These are phyloP conservation scores for Crucihimalaya himalaica DNA, from an alignment of 345 rosid species.

Conservation along the genomic window DNA sequence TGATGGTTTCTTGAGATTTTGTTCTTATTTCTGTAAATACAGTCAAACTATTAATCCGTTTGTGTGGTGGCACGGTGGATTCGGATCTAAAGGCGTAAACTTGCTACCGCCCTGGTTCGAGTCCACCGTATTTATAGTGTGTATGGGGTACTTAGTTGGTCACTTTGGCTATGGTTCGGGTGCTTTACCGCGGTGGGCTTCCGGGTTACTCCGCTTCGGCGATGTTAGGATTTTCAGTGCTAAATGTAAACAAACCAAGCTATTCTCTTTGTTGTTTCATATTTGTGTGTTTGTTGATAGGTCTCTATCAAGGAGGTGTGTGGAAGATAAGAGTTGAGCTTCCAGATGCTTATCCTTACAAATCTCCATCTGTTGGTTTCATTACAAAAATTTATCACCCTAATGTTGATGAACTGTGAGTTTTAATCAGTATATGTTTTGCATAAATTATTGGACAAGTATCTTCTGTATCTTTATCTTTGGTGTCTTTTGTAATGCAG, in stretches of 20 bases:
- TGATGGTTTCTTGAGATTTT: slow-evolving; percentile 12
- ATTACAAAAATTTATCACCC: slow-evolving; percentile 96
- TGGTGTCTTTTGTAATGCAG: slow-evolving; percentile 49
- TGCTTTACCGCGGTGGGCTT: not conserved
- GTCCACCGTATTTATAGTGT: not conserved
- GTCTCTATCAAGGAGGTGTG: slow-evolving; percentile 86
- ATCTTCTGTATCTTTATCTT: not conserved
- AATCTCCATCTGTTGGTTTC: slow-evolving; percentile 97
- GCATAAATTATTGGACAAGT: not conserved
- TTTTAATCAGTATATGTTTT: not conserved
- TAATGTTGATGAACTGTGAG: slow-evolving; percentile 98
- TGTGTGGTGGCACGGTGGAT: not conserved
- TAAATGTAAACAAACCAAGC: no score
- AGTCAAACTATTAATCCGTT: not conserved
- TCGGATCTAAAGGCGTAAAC: slow-evolving; percentile 1
- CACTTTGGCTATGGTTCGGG: not conserved
- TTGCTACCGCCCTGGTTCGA: not conserved
- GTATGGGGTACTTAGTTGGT: not conserved
- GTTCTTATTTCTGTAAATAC: not conserved
- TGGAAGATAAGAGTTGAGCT: slow-evolving; percentile 98
- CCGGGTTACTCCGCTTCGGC: no score
- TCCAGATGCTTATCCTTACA: slow-evolving; percentile 98
- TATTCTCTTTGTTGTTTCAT: not conserved
- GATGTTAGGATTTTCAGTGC: no score
- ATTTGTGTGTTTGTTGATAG: slow-evolving; percentile 42